Base-by-base conservation (phyloP, 169 alveolate species). In the Babesia caballi region DNA sequence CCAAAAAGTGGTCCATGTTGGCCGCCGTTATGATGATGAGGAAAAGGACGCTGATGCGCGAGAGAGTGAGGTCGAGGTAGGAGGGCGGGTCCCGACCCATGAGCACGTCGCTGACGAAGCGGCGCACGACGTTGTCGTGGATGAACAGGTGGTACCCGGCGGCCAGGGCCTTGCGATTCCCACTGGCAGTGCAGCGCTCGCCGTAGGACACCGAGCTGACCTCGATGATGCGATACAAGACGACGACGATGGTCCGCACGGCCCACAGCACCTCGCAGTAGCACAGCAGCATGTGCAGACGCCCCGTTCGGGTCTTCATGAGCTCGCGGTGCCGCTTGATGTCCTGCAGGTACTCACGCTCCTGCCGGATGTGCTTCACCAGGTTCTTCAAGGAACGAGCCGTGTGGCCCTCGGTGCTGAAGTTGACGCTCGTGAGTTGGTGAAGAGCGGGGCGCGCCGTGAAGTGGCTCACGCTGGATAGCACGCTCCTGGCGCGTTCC, bases 1-100 rank as follows among this genome's bases (percentile, higher is more conserved):
- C 85, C 40, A 74, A 66, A 35, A 74, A 74, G 71, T 74, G 66
- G 52, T 70, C 85, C 23, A 74, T 41, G 30, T 59, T 58, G 27
- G 78, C 66, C 4, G 53, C 44, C 56, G 66, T 74, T 15, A 74
- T 63, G 42, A 58, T 44, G 32, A 63, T 53, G n/a, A 74, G 68
- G 44, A 74, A 47, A 25, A 74, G 66, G 23, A 38, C 38, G 46
- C 66, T 74, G 49, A 63, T 70, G 19, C 85, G 28, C n/a, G 85
- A 74, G 33, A 67, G 41, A 1, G 53, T 42, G 50, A 66, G 59
- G 66, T 74, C 85, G 36, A 74, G 65, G 42, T 42, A 47, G 1
- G 85, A 58, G 5, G 85, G 85, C 36, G 65, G 42, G 25, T 74
- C 75, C 9, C 32, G 40, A 46, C 40, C 23, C 35, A 40, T 65